Conservation (phyloP, 768 basidiomycete genomes). For the Pleurotus giganteus region DNA sequence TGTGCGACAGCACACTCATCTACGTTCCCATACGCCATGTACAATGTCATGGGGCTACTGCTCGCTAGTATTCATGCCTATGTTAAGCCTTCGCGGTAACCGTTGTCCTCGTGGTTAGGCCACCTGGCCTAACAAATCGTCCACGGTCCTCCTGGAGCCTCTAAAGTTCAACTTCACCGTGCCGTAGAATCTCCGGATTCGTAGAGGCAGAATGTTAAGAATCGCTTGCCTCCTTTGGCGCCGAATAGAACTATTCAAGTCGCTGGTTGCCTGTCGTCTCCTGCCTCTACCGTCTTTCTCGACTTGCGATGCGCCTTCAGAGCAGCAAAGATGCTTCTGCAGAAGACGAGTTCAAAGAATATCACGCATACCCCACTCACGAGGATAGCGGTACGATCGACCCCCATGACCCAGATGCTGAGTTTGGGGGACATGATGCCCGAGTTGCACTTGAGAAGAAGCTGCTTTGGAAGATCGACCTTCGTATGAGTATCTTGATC, state of each 20-base stretch:
- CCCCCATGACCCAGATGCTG: conserved; percentile 33
- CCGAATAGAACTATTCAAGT: neutral
- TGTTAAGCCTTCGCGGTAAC: no score
- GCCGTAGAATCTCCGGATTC: no score
- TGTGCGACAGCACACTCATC: no score
- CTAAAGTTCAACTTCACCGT: no score
- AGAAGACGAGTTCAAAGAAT: neutral
- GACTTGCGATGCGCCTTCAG: neutral
- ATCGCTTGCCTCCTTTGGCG: neutral
- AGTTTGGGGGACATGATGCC: conserved; percentile 47
- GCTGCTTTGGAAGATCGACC: conserved; percentile 53
- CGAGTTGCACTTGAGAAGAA: conserved; percentile 49
- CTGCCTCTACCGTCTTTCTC: neutral
- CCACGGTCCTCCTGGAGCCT: no score
- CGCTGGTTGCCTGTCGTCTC: neutral
- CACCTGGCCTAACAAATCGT: no score
- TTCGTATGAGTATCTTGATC: conserved; percentile 53
- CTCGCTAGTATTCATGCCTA: no score
- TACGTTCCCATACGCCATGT: no score
- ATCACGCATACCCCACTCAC: neutral
- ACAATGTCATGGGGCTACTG: no score
- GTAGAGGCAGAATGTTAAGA: neutral
- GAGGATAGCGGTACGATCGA: conserved; percentile 5
- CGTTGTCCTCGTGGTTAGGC: no score
- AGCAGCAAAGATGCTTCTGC: neutral